These are phyloP conservation scores for Saccharomycopsis microspora DNA, from an alignment of 805 yeast species.

Conservation along the genomic window DNA sequence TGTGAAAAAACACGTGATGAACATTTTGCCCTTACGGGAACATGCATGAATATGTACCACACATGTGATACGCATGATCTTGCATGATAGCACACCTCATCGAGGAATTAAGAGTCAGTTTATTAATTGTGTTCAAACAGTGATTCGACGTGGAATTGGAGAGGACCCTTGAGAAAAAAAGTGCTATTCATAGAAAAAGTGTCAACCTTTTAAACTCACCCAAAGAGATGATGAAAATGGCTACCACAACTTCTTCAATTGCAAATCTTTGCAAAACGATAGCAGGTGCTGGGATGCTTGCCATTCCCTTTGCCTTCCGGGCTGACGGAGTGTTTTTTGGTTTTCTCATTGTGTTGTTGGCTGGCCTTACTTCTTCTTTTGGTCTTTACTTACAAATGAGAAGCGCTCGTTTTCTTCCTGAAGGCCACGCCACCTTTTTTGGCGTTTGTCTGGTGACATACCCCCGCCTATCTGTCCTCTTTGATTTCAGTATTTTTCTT, in stretches of 20 bases:
- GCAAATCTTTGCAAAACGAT: constrained; percentile 66
- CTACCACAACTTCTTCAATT: constrained; percentile 47
- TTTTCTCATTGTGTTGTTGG: constrained; percentile 38
- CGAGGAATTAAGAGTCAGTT: too few species aligned
- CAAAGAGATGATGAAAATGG: constrained; percentile 18
- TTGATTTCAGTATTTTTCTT: constrained; percentile 62
- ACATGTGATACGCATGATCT: too few species aligned
- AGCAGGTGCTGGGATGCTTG: constrained; percentile 69
- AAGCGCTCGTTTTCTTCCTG: constrained; percentile 42
- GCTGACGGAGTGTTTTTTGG: constrained; percentile 47
- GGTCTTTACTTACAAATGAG: constrained; percentile 56
- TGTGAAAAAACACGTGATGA: too few species aligned
- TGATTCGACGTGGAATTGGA: too few species aligned
- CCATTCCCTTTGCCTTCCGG: constrained; percentile 59
- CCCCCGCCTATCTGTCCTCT: constrained; percentile 57
- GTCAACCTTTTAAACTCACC: too few species aligned
- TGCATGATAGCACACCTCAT: too few species aligned
- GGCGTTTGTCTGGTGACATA: constrained; percentile 60
- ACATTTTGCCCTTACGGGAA: too few species aligned
- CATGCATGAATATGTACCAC: too few species aligned
- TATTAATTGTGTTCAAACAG: too few species aligned
- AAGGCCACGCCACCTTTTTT: constrained; percentile 60
- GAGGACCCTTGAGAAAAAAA: too few species aligned
- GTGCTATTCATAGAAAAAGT: too few species aligned
- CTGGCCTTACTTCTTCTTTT: constrained; percentile 55